A percentile compares a stretch with the other conserved stretches of the same genome.
phyloP scores from a whole-genome alignment of 75 land plant genomes.

The Cryptomeria japonica region DNA sequence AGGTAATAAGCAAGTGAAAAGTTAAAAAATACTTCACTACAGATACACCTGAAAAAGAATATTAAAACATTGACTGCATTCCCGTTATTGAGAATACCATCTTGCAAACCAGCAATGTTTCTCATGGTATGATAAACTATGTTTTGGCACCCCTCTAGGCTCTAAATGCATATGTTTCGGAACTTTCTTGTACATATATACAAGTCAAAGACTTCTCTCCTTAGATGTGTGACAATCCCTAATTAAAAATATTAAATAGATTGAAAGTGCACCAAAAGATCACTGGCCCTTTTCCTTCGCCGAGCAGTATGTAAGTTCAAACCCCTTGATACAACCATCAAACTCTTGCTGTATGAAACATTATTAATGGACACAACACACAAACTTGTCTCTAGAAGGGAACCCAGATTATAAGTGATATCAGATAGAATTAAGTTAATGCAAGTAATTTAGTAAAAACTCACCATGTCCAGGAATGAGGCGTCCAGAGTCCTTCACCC shows the following conservation, averaged over 20 bases:
- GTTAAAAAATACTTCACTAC: neutral
- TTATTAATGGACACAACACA: neutral
- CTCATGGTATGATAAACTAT: neutral
- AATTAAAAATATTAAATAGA: neutral
- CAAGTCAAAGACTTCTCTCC: neutral
- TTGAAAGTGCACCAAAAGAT: neutral
- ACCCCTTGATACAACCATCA: neutral
- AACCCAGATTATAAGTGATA: neutral
- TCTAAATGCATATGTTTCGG: neutral
- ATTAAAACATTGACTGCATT: neutral
- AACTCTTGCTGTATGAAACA: neutral
- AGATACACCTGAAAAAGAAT: neutral
- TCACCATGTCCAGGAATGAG: slow-evolving; percentile 99
- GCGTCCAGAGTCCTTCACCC: slow-evolving; percentile 94
- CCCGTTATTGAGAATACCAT: neutral
- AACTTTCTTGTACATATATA: neutral
- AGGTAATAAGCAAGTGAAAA: neutral
- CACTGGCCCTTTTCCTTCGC: neutral
- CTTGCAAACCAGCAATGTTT: neutral
- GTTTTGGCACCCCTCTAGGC: neutral
- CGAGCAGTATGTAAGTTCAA: neutral
- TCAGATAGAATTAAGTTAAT: neutral
- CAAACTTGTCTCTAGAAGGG: neutral
- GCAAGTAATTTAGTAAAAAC: neutral
- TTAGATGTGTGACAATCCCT: neutral